Evolutionary conservation across 139 green algal species (phyloP).

Genomic region (Chlamydomonas sp.): DNA sequence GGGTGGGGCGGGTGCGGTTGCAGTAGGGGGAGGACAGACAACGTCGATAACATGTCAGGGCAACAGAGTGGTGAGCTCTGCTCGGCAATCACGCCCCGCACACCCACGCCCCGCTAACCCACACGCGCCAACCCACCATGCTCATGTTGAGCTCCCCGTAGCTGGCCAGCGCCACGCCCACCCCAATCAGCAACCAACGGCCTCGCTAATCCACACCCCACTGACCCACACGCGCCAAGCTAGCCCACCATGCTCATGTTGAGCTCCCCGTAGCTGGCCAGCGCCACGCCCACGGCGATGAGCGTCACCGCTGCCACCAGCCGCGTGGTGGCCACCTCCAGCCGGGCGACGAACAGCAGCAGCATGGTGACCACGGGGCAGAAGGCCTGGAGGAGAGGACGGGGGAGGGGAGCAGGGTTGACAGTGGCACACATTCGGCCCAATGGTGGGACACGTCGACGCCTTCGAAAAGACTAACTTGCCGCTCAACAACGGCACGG

Average conservation of each 20-base stretch:
- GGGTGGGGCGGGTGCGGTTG: slow-evolving; percentile 17
- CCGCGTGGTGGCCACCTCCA: slow-evolving; percentile 67
- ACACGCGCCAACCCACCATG: not conserved
- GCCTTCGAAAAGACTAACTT: not conserved
- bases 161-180: slow-evolving; percentile 70
- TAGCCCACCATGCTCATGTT: slow-evolving; percentile 42
- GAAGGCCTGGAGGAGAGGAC: slow-evolving; percentile 63
- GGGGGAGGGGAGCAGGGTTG: not conserved
- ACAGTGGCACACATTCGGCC: not conserved
- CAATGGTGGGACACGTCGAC: not conserved
- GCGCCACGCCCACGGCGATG: slow-evolving; percentile 75
- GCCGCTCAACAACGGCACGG: not conserved
- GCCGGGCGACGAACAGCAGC: slow-evolving; percentile 68
- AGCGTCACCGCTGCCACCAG: slow-evolving; percentile 67
- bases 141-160: slow-evolving; percentile 61
- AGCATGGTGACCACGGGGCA: slow-evolving; percentile 88
- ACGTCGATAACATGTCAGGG: not conserved
- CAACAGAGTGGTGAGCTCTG: too few species aligned
- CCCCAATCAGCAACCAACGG: slow-evolving; percentile 51
- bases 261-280: slow-evolving; percentile 72
- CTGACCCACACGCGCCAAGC: too few species aligned
- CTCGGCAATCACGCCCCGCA: not conserved
- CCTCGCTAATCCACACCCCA: too few species aligned
- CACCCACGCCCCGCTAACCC: not conserved
- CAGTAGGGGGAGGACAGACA: not conserved